Conservation (phyloP, 2,329 filamentous ascomycete genomes). For the Ustilaginoidea virens region DNA sequence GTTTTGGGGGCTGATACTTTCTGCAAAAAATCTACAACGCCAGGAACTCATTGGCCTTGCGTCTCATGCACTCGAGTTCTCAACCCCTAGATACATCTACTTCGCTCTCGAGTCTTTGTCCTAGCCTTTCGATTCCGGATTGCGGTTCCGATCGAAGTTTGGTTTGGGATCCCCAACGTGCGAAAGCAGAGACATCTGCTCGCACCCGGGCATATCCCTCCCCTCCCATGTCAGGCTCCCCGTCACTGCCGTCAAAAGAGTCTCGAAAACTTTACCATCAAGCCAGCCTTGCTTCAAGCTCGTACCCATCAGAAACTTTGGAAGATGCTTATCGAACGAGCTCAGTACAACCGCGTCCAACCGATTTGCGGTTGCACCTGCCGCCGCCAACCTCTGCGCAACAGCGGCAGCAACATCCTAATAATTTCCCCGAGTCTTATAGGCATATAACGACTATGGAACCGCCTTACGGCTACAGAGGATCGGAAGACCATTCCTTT, state of each 20-base stretch:
- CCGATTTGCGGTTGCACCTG: slow-evolving; percentile 10
- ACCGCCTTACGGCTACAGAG: slow-evolving; percentile 12
- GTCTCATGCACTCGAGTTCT: slow-evolving; percentile 40
- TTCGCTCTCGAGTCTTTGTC: slow-evolving; percentile 40
- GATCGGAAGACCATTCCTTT: slow-evolving; percentile 10
- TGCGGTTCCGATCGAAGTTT: slow-evolving; percentile 27
- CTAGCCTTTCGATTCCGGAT: slow-evolving; percentile 38
- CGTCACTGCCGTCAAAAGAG: slow-evolving; percentile 42
- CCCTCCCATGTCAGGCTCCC: slow-evolving; percentile 61
- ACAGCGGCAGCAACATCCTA: slow-evolving; percentile 10
- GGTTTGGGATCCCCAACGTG: slow-evolving; percentile 4
- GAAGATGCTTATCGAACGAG: slow-evolving; percentile 36
- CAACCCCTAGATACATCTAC: slow-evolving; percentile 25
- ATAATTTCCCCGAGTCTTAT: slow-evolving; percentile 6
- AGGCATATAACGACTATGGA: slow-evolving; percentile 12
- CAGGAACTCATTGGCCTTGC: too few relatives aligned
- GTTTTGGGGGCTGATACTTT: too few relatives aligned
- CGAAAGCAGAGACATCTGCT: slow-evolving; percentile 31
- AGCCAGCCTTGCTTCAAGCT: slow-evolving; percentile 27
- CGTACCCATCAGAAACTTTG: slow-evolving; percentile 24
- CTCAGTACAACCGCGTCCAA: slow-evolving; percentile 12
- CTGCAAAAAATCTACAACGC: too few relatives aligned
- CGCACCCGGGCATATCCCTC: slow-evolving; percentile 49
- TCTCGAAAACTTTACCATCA: slow-evolving; percentile 41
- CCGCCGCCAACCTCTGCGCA: too few relatives aligned